These are phyloP conservation scores for Tolypocladium endophyticum DNA, from an alignment of 2,329 filamentous ascomycete species.

Conservation along the genomic window DNA sequence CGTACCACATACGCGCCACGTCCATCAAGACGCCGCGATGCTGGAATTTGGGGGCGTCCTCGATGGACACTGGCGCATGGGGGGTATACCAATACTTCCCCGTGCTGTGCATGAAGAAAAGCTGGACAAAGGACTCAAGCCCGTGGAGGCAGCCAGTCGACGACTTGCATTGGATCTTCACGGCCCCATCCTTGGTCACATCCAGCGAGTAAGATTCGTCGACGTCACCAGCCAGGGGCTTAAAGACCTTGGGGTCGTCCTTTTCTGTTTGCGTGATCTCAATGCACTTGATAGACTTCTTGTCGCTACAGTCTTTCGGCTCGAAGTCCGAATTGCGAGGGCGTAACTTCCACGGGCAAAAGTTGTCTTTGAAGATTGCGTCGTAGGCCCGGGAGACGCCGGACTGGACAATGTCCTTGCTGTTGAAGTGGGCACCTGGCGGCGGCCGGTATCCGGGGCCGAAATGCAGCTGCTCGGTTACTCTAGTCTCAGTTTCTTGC, in stretches of 20 bases:
- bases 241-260: conserved; percentile 45
- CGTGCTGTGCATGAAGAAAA: conserved; percentile 63
- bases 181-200: conserved; percentile 46
- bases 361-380: conserved; percentile 55
- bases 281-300: conserved; percentile 47
- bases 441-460: conserved; percentile 27
- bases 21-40: conserved; percentile 77
- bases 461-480: conserved; percentile 2
- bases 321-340: conserved; percentile 54
- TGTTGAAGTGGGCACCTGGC: conserved; percentile 28
- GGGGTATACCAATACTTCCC: conserved; percentile 54
- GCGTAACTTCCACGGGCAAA: conserved; percentile 72
- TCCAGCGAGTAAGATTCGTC: conserved; percentile 69
- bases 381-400: conserved; percentile 49
- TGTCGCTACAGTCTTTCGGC: conserved; percentile 33
- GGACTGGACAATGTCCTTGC: conserved; percentile 42
- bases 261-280: conserved; percentile 47
- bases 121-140: conserved; percentile 68
- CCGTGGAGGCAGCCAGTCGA: conserved; percentile 61
- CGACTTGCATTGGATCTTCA: conserved; percentile 52
- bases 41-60: conserved; percentile 62
- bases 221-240: conserved; percentile 49
- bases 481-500: conserved; percentile 18
- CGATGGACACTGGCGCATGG: conserved; percentile 58
- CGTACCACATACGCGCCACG: conserved; percentile 62